Conservation (phyloP, 116 monocot species). For the Phalaenopsis hybrid region DNA sequence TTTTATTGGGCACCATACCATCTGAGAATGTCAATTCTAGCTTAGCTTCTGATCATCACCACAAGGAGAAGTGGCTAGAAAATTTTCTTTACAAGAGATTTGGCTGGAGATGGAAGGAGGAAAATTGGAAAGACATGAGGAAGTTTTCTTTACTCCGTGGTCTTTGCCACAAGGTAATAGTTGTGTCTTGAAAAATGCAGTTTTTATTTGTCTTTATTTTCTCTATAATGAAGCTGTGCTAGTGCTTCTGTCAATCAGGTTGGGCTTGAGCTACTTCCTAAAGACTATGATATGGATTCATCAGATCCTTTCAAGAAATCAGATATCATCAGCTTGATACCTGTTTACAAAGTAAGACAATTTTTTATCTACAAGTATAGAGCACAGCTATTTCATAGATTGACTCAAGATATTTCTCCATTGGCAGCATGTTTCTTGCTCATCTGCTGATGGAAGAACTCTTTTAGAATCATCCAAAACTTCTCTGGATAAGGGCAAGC, state of each 20-base stretch:
- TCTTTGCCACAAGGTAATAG: constrained; percentile 82
- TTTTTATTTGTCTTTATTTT: neutral
- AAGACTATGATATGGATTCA: constrained; percentile 81
- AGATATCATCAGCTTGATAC: constrained; percentile 87
- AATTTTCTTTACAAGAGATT: constrained; percentile 68
- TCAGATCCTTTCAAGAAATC: constrained; percentile 65
- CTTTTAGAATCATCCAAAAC: constrained; percentile 94
- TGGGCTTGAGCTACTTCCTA: constrained; percentile 86
- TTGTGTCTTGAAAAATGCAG: neutral
- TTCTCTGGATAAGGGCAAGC: constrained; percentile 90
- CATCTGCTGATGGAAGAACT: constrained; percentile 96
- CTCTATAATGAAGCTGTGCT: neutral
- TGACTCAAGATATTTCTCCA: constrained; percentile 1
- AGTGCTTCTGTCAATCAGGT: constrained; percentile 42
- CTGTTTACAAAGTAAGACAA: constrained; percentile 76
- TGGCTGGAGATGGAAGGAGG: constrained; percentile 75
- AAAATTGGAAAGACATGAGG: constrained; percentile 47
- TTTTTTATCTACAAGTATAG: constrained; percentile 8
- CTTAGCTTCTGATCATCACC: constrained; percentile 33
- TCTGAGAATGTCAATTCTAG: constrained; percentile 31
- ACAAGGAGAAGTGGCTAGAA: constrained; percentile 75
- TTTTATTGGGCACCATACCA: constrained; percentile 59
- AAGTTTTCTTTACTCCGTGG: constrained; percentile 88
- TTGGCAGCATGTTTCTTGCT: constrained; percentile 86
- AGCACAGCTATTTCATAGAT: neutral